phyloP scores from a whole-genome alignment of 495 filamentous ascomycete genomes.

The Penicillium psychrofluorescens region DNA sequence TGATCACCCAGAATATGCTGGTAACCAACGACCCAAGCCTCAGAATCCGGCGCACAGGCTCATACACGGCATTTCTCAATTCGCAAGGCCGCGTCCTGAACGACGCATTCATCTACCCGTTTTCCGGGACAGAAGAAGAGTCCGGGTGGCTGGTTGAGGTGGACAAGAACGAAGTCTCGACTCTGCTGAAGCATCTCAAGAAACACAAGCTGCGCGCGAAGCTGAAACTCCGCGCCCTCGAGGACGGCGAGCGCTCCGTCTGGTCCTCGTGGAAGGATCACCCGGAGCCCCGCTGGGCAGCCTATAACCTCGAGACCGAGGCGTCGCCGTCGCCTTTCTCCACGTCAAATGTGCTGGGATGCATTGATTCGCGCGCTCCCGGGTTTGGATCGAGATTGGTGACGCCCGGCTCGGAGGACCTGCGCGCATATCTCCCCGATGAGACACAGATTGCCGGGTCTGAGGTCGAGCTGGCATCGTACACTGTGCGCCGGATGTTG shows the following conservation, averaged over 20 bases:
- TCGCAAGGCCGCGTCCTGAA: slow-evolving; percentile 75
- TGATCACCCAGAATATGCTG: slow-evolving; percentile 70
- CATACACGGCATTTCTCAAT: slow-evolving; percentile 79
- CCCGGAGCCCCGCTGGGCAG: slow-evolving; percentile 35
- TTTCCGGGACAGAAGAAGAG: slow-evolving; percentile 32
- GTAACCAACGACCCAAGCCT: slow-evolving; percentile 31
- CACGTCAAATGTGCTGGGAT: slow-evolving; percentile 27
- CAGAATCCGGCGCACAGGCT: slow-evolving; percentile 32
- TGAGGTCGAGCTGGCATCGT: slow-evolving; percentile 34
- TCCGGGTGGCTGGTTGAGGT: slow-evolving; percentile 73
- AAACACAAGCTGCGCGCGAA: slow-evolving; percentile 80
- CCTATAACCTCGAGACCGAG: slow-evolving; percentile 36
- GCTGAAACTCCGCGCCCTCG: slow-evolving; percentile 56
- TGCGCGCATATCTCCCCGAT: slow-evolving; percentile 31
- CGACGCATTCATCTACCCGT: slow-evolving; percentile 83
- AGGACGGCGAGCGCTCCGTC: slow-evolving; percentile 51
- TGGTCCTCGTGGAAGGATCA: slow-evolving; percentile 62
- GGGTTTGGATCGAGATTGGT: slow-evolving; percentile 58
- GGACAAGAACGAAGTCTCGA: slow-evolving; percentile 55
- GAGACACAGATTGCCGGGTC: slow-evolving; percentile 26
- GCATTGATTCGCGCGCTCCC: slow-evolving; percentile 58
- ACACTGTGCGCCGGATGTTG: slow-evolving; percentile 66
- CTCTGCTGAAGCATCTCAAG: slow-evolving; percentile 62
- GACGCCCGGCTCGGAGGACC: slow-evolving; percentile 30
- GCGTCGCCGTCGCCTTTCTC: slow-evolving; percentile 18